Evolutionary conservation across 1,139 yeast species (phyloP).

Genomic region (Pichia sorboxylosa): DNA sequence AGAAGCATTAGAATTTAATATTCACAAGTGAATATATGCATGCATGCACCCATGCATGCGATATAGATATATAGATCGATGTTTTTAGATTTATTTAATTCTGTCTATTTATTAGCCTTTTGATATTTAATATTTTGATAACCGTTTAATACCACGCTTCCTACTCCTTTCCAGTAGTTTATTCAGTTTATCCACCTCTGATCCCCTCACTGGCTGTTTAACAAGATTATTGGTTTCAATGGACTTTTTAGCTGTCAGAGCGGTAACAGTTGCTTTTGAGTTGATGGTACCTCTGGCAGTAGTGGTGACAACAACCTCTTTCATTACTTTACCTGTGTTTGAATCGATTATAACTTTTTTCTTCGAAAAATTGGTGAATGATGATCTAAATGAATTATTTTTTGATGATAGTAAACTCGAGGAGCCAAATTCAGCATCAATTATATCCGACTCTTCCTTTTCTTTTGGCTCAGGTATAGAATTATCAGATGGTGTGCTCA

Average conservation of each 20-base stretch:
- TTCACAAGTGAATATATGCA: too few species aligned
- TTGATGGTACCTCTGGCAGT: conserved; percentile 15
- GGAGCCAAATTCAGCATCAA: too few species aligned
- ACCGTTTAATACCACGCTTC: conserved; percentile 9
- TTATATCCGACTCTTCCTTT: too few species aligned
- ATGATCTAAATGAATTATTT: conserved; percentile 14
- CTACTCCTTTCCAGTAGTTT: conserved; percentile 15
- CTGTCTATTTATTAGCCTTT: too few species aligned
- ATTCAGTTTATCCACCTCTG: conserved; percentile 16
- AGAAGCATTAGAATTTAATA: conserved; percentile 30
- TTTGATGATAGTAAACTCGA: conserved; percentile 12
- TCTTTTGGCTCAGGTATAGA: too few species aligned
- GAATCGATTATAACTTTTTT: conserved; percentile 14
- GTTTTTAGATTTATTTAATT: too few species aligned
- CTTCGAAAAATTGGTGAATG: conserved; percentile 10
- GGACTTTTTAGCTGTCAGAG: conserved; percentile 7
- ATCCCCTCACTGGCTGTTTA: conserved; percentile 8
- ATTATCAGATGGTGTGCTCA: too few species aligned
- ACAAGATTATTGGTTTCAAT: not conserved
- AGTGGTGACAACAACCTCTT: conserved; percentile 22
- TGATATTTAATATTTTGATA: too few species aligned
- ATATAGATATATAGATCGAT: too few species aligned
- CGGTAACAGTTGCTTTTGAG: conserved; percentile 20
- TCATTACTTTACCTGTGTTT: conserved; percentile 18
- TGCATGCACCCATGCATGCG: too few species aligned